Evolutionary conservation across 345 rosid genomes (phyloP), one percentile per base, ranked within the genome.

Genomic region (Murraya paniculata): DNA sequence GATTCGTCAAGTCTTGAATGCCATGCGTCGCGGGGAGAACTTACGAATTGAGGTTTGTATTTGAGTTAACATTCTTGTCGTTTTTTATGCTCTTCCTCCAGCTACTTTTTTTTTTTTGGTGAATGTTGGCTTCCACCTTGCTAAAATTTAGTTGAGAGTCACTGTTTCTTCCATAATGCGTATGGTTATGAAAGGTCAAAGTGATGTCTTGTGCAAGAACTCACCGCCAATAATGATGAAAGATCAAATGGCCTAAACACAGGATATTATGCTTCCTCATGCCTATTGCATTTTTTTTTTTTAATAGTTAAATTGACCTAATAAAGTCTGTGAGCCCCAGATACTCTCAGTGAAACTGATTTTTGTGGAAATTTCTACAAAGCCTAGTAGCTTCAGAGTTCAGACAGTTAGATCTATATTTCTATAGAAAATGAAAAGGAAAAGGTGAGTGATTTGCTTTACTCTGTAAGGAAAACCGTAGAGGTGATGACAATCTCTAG

Each of bases 1-100:
- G 98, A 87, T 94, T 79, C 97, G 93, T 75, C 97, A 90, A 81
- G 97, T 88, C 81, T 80, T 93, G 90, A 86, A 78, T 74, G 93
- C 93, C 81, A 85, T 93, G 90, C 92, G 92, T 76, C 86, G 97
- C 82, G 95, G 94, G 70, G 97, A 90, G 82, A 89, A 85, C 81
- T 61, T 91, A 79, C 87, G 88, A 72, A 77, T 84, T 74, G 97
- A 94, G 97, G 98, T 93, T 86, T 74, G 90, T 60, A 62, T 81
- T 77, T 72, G 35, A 77, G 45, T 79, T 60, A 48, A 30, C 55
- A 45, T 53, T 73, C 33, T 80, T 71, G 8, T 38, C 13, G 33
- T 31, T n/a, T 82, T 36, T 78, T 28, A 25, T 73, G 45, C 27
- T 41, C 9, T 38, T 71, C 27, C 57, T 19, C 41, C 31, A 77